Conservation (phyloP, 768 basidiomycete species). For the Gloeopeniophorella convolvens region DNA sequence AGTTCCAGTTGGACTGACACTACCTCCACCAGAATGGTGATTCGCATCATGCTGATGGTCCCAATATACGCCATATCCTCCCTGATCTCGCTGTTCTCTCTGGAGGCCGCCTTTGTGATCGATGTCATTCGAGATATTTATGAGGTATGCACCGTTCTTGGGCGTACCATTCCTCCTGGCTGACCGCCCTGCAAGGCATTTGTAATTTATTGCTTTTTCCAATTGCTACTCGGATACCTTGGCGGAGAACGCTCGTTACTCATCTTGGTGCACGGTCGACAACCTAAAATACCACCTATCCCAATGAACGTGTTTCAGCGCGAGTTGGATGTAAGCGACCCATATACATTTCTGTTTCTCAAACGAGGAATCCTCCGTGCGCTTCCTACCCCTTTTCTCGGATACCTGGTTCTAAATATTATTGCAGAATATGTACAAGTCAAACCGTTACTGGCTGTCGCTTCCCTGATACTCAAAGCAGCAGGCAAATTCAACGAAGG, state of each 20-base stretch:
- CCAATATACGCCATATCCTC: constrained; percentile 90
- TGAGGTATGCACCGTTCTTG: constrained; percentile 53
- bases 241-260: constrained; percentile 93
- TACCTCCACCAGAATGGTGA: constrained; percentile 58
- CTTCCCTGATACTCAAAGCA: constrained; percentile 81
- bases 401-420: not conserved
- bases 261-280: constrained; percentile 86
- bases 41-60: constrained; percentile 96
- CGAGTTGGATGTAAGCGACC: constrained; percentile 92
- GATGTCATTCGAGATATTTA: constrained; percentile 94
- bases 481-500: constrained; percentile 88
- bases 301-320: constrained; percentile 77
- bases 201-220: constrained; percentile 91
- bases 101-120: constrained; percentile 94
- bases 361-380: constrained; percentile 93
- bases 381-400: constrained; percentile 18
- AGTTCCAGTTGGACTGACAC: not conserved
- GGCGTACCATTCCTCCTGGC: not conserved
- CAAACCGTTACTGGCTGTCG: constrained; percentile 83
- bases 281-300: constrained; percentile 81
- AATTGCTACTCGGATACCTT: constrained; percentile 71
- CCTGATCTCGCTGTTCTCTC: constrained; percentile 86
- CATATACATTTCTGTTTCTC: constrained; percentile 86
- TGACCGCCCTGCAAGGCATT: constrained; percentile 53
- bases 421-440: constrained; percentile 90